Conservation (phyloP, 1,284 basidiomycete genomes). For the Ganoderma meredithae region DNA sequence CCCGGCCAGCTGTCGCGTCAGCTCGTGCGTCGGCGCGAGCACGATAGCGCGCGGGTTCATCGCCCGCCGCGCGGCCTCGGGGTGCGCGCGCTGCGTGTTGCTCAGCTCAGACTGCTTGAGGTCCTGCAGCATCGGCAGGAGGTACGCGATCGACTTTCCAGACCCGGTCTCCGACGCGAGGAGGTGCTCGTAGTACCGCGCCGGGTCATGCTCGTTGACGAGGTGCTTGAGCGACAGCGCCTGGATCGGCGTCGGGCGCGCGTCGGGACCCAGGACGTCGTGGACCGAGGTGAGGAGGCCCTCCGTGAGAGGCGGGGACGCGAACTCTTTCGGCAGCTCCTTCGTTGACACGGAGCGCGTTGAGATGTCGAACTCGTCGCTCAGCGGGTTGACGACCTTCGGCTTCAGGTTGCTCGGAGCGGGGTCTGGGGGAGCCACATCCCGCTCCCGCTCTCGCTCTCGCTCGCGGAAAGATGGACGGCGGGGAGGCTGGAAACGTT, state of each 20-base stretch:
- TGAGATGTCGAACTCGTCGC: conserved; percentile 50
- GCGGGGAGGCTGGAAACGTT: background rate
- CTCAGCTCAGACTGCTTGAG: conserved; percentile 68
- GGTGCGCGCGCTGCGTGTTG: conserved; percentile 13
- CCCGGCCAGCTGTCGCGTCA: conserved; percentile 77
- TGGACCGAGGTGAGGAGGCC: conserved; percentile 64
- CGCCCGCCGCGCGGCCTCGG: conserved; percentile 30
- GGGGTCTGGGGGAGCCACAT: background rate
- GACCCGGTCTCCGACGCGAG: conserved; percentile 90
- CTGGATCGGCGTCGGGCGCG: conserved; percentile 78
- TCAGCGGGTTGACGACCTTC: conserved; percentile 42
- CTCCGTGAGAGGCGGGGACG: conserved; percentile 71
- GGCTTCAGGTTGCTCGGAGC: conserved; percentile 9
- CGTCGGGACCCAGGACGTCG: conserved; percentile 60
- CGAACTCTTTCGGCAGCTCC: conserved; percentile 50
- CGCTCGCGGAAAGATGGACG: background rate
- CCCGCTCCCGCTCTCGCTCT: background rate
- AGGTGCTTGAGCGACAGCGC: conserved; percentile 69
- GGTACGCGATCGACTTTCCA: conserved; percentile 90
- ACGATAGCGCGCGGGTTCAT: conserved; percentile 79
- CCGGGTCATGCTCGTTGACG: conserved; percentile 42
- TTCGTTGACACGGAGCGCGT: conserved; percentile 35
- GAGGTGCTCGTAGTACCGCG: conserved; percentile 62
- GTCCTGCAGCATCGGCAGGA: conserved; percentile 81
- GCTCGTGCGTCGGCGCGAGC: conserved; percentile 88